A percentile compares a stretch with the other conserved stretches of the same genome.
Conservation (phyloP, 2,329 filamentous ascomycete species). For the Calonectria hawksworthii region DNA sequence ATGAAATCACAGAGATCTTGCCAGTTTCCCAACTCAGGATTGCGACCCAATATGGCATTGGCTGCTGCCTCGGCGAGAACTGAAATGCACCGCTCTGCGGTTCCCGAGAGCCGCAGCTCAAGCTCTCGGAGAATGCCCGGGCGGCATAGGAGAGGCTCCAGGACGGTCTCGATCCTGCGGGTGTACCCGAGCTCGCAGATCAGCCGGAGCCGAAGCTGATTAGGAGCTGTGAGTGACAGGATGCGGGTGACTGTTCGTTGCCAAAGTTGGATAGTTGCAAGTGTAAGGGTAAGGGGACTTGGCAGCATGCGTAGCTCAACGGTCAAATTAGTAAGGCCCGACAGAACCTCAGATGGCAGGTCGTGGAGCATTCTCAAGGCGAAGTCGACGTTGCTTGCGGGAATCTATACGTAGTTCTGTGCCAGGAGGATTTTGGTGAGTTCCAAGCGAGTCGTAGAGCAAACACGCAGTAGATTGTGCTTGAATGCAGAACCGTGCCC, state of each 20-base stretch:
- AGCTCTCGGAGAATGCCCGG: background rate
- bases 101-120: background rate
- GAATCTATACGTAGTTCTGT: background rate
- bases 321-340: background rate
- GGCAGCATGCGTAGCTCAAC: background rate
- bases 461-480: background rate
- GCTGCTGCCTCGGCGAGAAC: background rate
- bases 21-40: background rate
- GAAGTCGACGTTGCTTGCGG: background rate
- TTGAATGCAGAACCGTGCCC: too few relatives aligned
- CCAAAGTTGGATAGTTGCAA: too few relatives aligned
- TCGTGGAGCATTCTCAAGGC: background rate
- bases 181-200: background rate
- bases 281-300: too few relatives aligned
- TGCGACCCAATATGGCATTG: background rate
- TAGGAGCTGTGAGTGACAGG: background rate
- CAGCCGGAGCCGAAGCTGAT: background rate
- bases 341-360: background rate
- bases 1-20: conserved; percentile 63
- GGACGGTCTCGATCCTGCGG: background rate
- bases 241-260: background rate
- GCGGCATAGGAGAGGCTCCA: background rate
- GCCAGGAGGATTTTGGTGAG: background rate
- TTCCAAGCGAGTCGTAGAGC: background rate
- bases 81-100: too few relatives aligned